These are phyloP conservation scores for Aspergillus nanangensis DNA, from an alignment of 495 filamentous ascomycete genomes.

Conservation along the genomic window DNA sequence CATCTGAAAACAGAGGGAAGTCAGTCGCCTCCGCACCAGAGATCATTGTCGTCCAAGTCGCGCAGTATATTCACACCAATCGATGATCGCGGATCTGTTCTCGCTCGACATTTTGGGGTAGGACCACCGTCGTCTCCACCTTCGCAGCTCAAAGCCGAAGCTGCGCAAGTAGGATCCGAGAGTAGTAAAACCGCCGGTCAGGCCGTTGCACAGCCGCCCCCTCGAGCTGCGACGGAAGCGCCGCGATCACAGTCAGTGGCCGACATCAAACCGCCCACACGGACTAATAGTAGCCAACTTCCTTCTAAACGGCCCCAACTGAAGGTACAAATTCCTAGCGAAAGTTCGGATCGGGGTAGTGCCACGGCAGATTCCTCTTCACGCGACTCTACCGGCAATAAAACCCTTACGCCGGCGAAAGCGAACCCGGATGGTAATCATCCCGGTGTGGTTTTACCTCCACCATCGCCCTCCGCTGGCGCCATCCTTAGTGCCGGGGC, in stretches of 20 bases:
- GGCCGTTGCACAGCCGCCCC: constrained; percentile 30
- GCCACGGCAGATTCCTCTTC: constrained; percentile 73
- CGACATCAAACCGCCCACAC: constrained; percentile 67
- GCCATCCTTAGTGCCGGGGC: constrained; percentile 87
- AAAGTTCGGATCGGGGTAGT: constrained; percentile 77
- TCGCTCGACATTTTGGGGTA: constrained; percentile 77
- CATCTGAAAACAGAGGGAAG: constrained; percentile 36
- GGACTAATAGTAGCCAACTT: constrained; percentile 63
- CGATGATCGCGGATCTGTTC: constrained; percentile 83
- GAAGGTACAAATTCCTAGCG: constrained; percentile 91
- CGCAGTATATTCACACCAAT: constrained; percentile 97
- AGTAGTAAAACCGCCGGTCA: constrained; percentile 39
- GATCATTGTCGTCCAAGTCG: constrained; percentile 73
- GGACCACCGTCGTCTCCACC: constrained; percentile 40
- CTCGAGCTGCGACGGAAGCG: constrained; percentile 44
- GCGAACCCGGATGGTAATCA: constrained; percentile 53
- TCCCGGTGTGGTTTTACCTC: constrained; percentile 76
- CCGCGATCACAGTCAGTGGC: constrained; percentile 43
- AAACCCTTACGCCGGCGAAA: constrained; percentile 46
- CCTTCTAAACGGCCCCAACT: constrained; percentile 72
- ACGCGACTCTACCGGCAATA: constrained; percentile 60
- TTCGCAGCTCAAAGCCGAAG: constrained; percentile 31
- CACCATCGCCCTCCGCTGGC: constrained; percentile 85
- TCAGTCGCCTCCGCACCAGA: constrained; percentile 53
- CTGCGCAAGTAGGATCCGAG: constrained; percentile 39